These are phyloP conservation scores for Akanthomyces dipterigenus DNA, from an alignment of 2,329 filamentous ascomycete species.

Conservation along the genomic window DNA sequence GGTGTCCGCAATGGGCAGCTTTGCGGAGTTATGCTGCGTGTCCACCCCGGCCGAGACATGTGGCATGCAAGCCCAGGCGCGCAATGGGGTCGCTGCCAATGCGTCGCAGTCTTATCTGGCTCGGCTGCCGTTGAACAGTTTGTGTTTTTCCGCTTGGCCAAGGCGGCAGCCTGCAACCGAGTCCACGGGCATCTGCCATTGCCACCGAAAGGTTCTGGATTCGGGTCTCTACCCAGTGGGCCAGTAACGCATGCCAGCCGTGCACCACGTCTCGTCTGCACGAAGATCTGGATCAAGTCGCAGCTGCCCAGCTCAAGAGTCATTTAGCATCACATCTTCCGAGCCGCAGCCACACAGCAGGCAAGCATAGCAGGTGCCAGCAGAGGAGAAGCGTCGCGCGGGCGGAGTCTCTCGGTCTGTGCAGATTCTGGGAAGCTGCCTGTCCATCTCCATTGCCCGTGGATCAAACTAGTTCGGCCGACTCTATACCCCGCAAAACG, in stretches of 20 bases:
- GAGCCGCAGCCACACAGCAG: too few relatives aligned
- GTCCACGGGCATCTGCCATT: background rate
- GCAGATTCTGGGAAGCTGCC: background rate
- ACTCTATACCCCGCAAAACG: constrained; percentile 3
- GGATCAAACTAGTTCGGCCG: background rate
- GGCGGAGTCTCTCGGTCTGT: background rate
- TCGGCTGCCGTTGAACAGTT: background rate
- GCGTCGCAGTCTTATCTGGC: background rate
- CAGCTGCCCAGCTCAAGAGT: too few relatives aligned
- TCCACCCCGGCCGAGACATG: too few relatives aligned
- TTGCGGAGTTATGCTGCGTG: background rate
- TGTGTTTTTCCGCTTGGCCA: background rate
- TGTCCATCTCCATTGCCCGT: background rate
- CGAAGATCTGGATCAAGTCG: too few relatives aligned
- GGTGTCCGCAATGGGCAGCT: background rate
- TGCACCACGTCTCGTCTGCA: too few relatives aligned
- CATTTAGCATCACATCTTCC: too few relatives aligned
- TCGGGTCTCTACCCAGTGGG: background rate
- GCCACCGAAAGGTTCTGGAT: background rate
- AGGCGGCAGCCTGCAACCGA: background rate
- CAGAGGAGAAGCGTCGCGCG: background rate
- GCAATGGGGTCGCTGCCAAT: background rate
- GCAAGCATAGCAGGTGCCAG: background rate
- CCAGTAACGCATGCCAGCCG: background rate
- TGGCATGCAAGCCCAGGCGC: background rate